Evolutionary conservation across 495 filamentous ascomycete genomes (phyloP), one percentile per base, ranked within the genome.

Genomic region (Antarctomyces pellizariae): DNA sequence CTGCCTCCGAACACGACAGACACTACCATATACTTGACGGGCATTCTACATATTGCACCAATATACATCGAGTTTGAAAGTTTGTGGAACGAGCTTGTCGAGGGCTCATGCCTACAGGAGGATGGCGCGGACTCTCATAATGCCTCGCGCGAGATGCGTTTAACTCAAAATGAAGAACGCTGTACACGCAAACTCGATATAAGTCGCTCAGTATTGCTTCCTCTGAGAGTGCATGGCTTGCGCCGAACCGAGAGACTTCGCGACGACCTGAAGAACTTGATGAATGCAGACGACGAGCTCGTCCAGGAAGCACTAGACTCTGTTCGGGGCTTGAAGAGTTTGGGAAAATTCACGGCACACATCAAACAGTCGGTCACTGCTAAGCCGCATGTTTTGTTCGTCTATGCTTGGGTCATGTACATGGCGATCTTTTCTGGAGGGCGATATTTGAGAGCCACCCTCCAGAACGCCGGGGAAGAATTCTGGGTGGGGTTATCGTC

Each of bases 371-470:
- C 34, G 2, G 43, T 56, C 2, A 14, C 9, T 2, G 22, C 10
- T 12, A 54, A 52, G 17, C 60, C 60, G n/a, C 60, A 66, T 31
- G 36, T 57, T 0, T 41, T 66, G 0, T 30, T 71, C 9, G 59
- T 64, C 1, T 67, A 67, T 36, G 49, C 54, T 2, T 68, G 64
- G 62, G 53, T 64, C 13, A 48, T 66, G 28, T 68, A 69, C 36
- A 59, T 67, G 50, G 64, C 64, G 3, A 38, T 69, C 0, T 62
- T 71, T 30, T 54, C 52, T 16, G 65, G 65, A 7, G 64, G 65
- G 3, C 45, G 63, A 2, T 59, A 51, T 39, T 55, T 71, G 13
- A 50, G 61, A 9, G 37, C 38, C 1, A 42, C 53, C 16, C 38
- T 70, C 1, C 26, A 41, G 17, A 39, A 41, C 9, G 59, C 53